Conservation (phyloP, 2,329 filamentous ascomycete genomes). For the Colletotrichum ledebouriae region DNA sequence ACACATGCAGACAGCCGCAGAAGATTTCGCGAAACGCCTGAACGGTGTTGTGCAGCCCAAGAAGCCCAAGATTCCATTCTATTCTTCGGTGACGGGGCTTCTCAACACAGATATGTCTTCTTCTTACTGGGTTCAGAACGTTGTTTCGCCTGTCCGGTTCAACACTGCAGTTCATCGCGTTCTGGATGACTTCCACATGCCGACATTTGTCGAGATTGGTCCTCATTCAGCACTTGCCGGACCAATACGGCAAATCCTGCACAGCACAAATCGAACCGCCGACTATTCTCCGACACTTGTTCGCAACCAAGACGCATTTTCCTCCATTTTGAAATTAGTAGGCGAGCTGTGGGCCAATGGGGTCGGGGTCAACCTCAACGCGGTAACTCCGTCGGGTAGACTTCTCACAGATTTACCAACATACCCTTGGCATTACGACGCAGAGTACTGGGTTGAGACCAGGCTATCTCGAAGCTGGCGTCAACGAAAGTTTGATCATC, state of each 20-base stretch:
- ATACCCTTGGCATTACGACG: constrained; percentile 33
- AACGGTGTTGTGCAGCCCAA: constrained; percentile 16
- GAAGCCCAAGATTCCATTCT: constrained; percentile 24
- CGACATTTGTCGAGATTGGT: constrained; percentile 61
- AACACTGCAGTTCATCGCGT: constrained; percentile 50
- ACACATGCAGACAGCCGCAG: constrained; percentile 32
- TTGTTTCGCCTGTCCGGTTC: constrained; percentile 58
- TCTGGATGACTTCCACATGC: constrained; percentile 20
- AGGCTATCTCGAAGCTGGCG: constrained; percentile 33
- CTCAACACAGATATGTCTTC: constrained; percentile 44
- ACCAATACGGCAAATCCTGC: constrained; percentile 64
- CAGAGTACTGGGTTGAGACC: constrained; percentile 29
- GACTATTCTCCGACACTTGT: constrained; percentile 28
- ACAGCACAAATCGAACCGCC: constrained; percentile 43
- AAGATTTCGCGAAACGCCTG: constrained; percentile 21
- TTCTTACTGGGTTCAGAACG: constrained; percentile 61
- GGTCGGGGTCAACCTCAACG: constrained; percentile 16
- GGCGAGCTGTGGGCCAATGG: constrained; percentile 38
- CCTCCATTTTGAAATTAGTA: constrained; percentile 27
- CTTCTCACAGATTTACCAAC: constrained; percentile 30
- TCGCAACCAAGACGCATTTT: constrained; percentile 16
- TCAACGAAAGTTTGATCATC: constrained; percentile 15
- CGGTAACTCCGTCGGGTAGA: constrained; percentile 16
- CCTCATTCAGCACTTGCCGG: constrained; percentile 64
- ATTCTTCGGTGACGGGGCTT: constrained; percentile 35